phyloP scores from a whole-genome alignment of 2,329 filamentous ascomycete species.

The Trichoderma asperellum region DNA sequence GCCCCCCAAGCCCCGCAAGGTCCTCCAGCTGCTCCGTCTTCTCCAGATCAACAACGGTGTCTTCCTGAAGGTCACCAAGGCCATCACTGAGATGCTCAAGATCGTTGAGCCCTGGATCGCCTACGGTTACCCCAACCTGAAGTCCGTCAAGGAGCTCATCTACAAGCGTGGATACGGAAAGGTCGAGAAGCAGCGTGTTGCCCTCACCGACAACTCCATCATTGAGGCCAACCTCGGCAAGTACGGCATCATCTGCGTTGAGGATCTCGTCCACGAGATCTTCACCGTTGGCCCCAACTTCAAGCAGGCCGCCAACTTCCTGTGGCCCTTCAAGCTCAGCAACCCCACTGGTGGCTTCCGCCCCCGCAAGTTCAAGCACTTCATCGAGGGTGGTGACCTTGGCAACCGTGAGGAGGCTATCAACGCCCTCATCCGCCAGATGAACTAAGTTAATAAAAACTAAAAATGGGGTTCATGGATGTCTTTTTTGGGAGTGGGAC shows the following conservation, averaged over 20 bases:
- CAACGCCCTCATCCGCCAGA: constrained; percentile 93
- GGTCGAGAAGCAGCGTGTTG: constrained; percentile 95
- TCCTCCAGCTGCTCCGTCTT: constrained; percentile 97
- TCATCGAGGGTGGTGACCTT: constrained; percentile 96
- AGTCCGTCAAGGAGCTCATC: constrained; percentile 97
- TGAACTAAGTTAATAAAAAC: constrained; percentile 71
- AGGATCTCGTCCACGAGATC: constrained; percentile 99
- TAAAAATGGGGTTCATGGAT: constrained; percentile 33
- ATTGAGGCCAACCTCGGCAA: constrained; percentile 96
- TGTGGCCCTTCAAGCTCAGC: constrained; percentile 99
- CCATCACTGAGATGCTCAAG: constrained; percentile 95
- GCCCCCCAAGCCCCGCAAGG: constrained; percentile 99
- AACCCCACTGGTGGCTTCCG: constrained; percentile 98
- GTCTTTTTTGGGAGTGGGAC: constrained; percentile 36
- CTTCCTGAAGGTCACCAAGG: constrained; percentile 97
- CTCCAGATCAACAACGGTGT: constrained; percentile 99
- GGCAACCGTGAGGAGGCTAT: constrained; percentile 99
- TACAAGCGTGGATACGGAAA: constrained; percentile 99
- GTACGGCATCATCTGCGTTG: constrained; percentile 98
- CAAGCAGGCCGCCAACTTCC: constrained; percentile 99
- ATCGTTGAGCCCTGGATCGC: constrained; percentile 98
- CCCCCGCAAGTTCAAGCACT: constrained; percentile 97
- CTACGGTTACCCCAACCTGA: constrained; percentile 99
- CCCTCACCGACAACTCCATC: constrained; percentile 96
- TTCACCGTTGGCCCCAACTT: constrained; percentile 98